Percentiles rank a stretch among this genome's conserved stretches.
Evolutionary conservation across 2,329 filamentous ascomycete species (phyloP).

Genomic region (Fusarium phyllophilum): DNA sequence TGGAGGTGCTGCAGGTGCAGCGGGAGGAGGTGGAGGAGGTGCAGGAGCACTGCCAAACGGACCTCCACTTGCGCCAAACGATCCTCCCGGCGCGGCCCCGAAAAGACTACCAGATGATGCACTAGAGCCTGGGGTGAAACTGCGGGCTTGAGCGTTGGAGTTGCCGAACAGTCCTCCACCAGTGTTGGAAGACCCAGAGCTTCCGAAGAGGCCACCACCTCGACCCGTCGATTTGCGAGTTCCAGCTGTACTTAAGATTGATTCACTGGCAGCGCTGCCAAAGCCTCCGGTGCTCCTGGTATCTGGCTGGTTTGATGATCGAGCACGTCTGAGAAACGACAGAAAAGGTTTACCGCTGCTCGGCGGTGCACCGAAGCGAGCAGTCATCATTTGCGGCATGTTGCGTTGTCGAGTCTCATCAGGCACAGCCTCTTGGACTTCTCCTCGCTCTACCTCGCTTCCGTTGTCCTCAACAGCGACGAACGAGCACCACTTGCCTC

Average conservation of each 20-base stretch:
- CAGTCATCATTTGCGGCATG: not conserved
- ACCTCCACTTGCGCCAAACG: not conserved
- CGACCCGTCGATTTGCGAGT: not conserved
- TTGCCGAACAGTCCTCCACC: not conserved
- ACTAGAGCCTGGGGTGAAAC: too few relatives aligned
- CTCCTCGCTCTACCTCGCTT: not conserved
- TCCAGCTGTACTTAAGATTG: not conserved
- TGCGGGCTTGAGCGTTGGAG: not conserved
- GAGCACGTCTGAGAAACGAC: too few relatives aligned
- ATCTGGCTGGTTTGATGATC: too few relatives aligned
- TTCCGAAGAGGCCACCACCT: not conserved
- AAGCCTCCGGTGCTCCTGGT: not conserved
- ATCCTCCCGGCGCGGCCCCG: not conserved
- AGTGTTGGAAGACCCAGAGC: not conserved
- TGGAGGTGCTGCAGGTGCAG: not conserved
- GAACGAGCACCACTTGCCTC: conserved; percentile 77
- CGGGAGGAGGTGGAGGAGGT: not conserved
- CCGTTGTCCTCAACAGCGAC: conserved; percentile 68
- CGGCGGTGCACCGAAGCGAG: not conserved
- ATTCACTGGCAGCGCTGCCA: too few relatives aligned
- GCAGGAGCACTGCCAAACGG: not conserved
- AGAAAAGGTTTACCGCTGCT: fast-evolving
- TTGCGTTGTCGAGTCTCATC: fast-evolving
- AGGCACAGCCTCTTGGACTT: not conserved
- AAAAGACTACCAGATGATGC: not conserved